Percentiles rank a stretch among this genome's conserved stretches.
These are phyloP conservation scores for Elongisporangium anandrum DNA, from an alignment of 352 stramenopile species.

Conservation along the genomic window DNA sequence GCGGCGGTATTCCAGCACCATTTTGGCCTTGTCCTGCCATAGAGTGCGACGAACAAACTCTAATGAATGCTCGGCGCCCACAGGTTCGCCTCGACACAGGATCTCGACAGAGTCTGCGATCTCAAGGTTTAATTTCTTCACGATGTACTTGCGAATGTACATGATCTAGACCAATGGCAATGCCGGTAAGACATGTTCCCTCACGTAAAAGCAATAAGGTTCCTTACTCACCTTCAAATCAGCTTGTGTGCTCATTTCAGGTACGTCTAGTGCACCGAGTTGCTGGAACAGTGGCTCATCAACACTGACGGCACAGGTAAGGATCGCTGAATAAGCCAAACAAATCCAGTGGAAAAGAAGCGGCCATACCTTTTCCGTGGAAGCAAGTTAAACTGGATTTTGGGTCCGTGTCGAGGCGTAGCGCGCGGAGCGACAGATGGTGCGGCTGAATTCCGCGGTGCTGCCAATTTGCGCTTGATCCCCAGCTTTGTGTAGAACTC, in stretches of 20 bases:
- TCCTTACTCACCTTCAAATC: conserved; percentile 31
- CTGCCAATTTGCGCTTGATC: conserved; percentile 49
- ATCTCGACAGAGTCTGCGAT: conserved; percentile 54
- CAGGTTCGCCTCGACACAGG: conserved; percentile 33
- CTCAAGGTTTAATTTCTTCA: conserved; percentile 30
- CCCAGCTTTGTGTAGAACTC: conserved; percentile 43
- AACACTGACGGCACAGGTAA: conserved; percentile 8
- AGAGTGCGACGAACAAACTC: conserved; percentile 60
- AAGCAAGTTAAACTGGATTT: conserved; percentile 43
- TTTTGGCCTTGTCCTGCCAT: conserved; percentile 39
- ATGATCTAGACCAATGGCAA: conserved; percentile 30
- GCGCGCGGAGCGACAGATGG: conserved; percentile 9
- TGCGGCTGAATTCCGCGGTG: conserved; percentile 8
- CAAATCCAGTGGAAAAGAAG: neutral
- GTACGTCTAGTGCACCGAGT: conserved; percentile 21
- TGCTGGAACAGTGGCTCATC: conserved; percentile 40
- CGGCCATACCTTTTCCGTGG: conserved; percentile 31
- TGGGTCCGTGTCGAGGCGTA: conserved; percentile 24
- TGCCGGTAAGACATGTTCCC: neutral
- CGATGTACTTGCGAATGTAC: conserved; percentile 58
- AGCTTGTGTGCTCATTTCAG: conserved; percentile 36
- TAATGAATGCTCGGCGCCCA: conserved; percentile 60
- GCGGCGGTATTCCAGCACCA: conserved; percentile 59
- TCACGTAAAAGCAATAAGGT: neutral
- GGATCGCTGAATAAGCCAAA: neutral